Evolutionary conservation across 257 asterid species (phyloP).

Genomic region (Scutellaria barbata): DNA sequence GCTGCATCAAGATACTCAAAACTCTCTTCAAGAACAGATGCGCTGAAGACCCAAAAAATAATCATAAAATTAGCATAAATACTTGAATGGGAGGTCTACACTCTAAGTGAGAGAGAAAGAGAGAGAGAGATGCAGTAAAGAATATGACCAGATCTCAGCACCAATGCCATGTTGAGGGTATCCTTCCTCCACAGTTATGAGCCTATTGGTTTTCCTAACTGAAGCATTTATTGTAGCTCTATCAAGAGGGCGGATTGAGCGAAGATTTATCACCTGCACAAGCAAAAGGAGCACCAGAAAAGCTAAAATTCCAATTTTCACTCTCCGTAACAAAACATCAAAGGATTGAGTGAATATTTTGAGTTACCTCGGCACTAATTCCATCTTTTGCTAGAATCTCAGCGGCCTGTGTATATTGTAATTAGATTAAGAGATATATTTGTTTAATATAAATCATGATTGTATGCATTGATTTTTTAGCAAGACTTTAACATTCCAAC

Average conservation of each 20-base stretch:
- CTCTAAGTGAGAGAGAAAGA: neutral
- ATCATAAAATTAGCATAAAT: conserved; percentile 4
- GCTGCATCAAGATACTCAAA: conserved; percentile 83
- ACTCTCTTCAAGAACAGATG: conserved; percentile 73
- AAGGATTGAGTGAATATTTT: conserved; percentile 1
- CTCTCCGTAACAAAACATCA: conserved; percentile 5
- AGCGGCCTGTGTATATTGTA: conserved; percentile 59
- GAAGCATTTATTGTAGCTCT: conserved; percentile 77
- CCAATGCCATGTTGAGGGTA: conserved; percentile 91
- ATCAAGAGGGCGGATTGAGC: conserved; percentile 86
- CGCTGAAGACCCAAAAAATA: conserved; percentile 44
- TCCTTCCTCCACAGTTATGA: conserved; percentile 84
- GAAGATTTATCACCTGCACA: conserved; percentile 73
- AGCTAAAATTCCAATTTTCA: conserved; percentile 20
- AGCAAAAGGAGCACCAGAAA: conserved; percentile 17
- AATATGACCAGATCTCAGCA: conserved; percentile 79
- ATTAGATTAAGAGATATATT: neutral
- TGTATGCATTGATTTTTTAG: conserved; percentile 5
- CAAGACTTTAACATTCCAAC: neutral
- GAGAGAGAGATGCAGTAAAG: conserved; percentile 22
- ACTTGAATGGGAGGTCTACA: neutral
- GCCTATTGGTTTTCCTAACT: conserved; percentile 81
- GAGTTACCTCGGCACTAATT: conserved; percentile 74
- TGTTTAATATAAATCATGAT: conserved; percentile 22
- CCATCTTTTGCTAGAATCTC: conserved; percentile 77